phyloP scores from a whole-genome alignment of 768 basidiomycete species.

The Boletellus ananiceps region DNA sequence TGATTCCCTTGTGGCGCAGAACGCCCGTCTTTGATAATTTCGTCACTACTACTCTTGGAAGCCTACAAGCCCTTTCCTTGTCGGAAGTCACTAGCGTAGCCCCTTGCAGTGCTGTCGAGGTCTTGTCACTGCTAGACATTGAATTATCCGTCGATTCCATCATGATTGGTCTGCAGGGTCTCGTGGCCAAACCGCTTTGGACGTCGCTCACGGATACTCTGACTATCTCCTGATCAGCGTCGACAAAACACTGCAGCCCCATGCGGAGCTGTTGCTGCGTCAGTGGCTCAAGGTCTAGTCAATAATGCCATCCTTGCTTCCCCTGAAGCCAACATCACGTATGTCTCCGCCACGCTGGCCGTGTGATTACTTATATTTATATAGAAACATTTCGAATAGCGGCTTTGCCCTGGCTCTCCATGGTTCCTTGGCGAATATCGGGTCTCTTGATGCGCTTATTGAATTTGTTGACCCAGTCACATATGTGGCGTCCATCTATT shows the following conservation, averaged over 20 bases:
- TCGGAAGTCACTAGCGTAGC: constrained; percentile 53
- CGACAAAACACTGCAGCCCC: constrained; percentile 56
- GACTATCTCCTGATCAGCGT: constrained; percentile 67
- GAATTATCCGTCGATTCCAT: constrained; percentile 53
- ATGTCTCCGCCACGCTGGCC: constrained; percentile 19
- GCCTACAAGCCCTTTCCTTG: constrained; percentile 42
- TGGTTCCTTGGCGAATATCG: constrained; percentile 57
- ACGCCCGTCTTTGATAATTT: constrained; percentile 52
- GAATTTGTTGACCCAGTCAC: constrained; percentile 59
- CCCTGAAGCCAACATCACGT: constrained; percentile 56
- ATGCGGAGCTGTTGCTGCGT: constrained; percentile 71
- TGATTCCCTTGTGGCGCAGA: neutral
- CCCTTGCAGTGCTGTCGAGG: constrained; percentile 61
- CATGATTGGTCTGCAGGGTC: constrained; percentile 61
- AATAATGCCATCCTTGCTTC: constrained; percentile 52
- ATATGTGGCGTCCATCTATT: constrained; percentile 33
- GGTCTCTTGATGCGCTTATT: constrained; percentile 67
- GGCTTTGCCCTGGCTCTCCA: constrained; percentile 61
- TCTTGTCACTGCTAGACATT: constrained; percentile 54
- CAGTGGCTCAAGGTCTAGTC: constrained; percentile 62
- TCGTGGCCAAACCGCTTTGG: constrained; percentile 56
- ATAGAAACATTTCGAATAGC: constrained; percentile 50
- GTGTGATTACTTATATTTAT: constrained; percentile 48
- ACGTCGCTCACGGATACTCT: constrained; percentile 63
- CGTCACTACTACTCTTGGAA: constrained; percentile 52